Conservation (phyloP, 805 yeast species). For the Candida sithepensis region DNA sequence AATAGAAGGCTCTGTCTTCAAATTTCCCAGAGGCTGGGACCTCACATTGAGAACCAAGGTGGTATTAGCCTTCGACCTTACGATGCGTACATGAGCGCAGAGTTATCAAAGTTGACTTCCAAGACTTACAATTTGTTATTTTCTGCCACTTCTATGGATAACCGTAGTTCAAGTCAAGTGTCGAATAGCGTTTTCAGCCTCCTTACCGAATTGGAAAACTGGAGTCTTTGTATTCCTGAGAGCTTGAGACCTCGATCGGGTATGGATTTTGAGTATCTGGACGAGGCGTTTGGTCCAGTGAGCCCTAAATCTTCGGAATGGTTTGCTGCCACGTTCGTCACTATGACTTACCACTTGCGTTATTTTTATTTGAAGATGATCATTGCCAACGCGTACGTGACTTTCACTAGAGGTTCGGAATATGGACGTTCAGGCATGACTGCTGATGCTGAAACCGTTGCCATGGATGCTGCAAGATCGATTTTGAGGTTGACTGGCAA, state of each 20-base stretch:
- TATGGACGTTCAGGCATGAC: neutral
- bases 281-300: neutral
- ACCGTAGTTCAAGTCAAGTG: slow-evolving; percentile 17
- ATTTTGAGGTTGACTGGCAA: slow-evolving; percentile 19
- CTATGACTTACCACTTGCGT: slow-evolving; percentile 19
- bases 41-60: neutral
- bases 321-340: slow-evolving; percentile 8
- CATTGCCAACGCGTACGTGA: slow-evolving; percentile 22
- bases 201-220: slow-evolving; percentile 25
- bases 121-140: slow-evolving; percentile 26
- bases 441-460: slow-evolving; percentile 8
- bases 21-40: neutral
- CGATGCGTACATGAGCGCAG: slow-evolving; percentile 18
- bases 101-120: slow-evolving; percentile 24
- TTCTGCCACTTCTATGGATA: slow-evolving; percentile 25
- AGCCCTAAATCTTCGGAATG: neutral
- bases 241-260: slow-evolving; percentile 18
- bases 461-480: slow-evolving; percentile 26
- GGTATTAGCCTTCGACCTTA: slow-evolving; percentile 1
- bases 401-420: slow-evolving; percentile 8
- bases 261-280: slow-evolving; percentile 5
- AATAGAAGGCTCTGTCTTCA: neutral
- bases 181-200: slow-evolving; percentile 9
- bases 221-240: slow-evolving; percentile 27
- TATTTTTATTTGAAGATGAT: slow-evolving; percentile 27